Conservation (phyloP, 495 filamentous ascomycete genomes). For the Friedmanniomyces simplex region DNA sequence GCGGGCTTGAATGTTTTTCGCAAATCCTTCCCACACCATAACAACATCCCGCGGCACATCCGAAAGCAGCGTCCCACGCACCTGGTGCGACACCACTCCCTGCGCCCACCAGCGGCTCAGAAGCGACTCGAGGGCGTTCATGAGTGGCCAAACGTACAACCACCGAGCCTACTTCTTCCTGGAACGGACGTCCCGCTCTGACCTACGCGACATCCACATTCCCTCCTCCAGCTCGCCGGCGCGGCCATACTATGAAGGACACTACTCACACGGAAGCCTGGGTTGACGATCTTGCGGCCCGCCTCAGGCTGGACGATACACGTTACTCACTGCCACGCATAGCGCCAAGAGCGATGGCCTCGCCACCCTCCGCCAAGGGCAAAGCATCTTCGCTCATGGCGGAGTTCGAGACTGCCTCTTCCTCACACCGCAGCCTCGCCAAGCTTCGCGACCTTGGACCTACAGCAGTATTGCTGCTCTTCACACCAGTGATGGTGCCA, state of each 20-base stretch:
- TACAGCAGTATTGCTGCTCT: slow-evolving; percentile 9
- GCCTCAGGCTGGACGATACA: slow-evolving; percentile 2
- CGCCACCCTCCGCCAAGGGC: background rate
- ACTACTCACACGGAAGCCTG: slow-evolving; percentile 4
- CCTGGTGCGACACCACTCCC: background rate
- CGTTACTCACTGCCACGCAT: background rate
- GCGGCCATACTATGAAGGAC: slow-evolving; percentile 13
- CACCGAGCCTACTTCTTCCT: slow-evolving; percentile 1
- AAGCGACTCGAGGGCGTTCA: background rate
- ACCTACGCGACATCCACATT: slow-evolving; percentile 17
- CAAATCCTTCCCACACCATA: background rate
- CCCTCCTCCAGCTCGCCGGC: slow-evolving; percentile 9
- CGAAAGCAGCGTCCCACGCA: slow-evolving; percentile 5
- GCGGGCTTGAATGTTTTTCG: background rate
- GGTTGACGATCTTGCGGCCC: background rate
- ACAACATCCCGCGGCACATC: background rate
- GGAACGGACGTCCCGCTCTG: background rate
- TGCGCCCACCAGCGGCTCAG: slow-evolving; percentile 9
- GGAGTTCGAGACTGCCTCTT: background rate
- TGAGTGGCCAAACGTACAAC: slow-evolving; percentile 5
- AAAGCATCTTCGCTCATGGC: slow-evolving; percentile 1
- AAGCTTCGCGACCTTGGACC: background rate
- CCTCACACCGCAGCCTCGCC: background rate
- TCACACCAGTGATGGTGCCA: slow-evolving; percentile 17
- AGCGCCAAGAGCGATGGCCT: background rate